A percentile compares a stretch with the other conserved stretches of the same genome.
These are phyloP conservation scores for Limonomyces culmigenus DNA, from an alignment of 1,284 basidiomycete genomes.

Conservation along the genomic window DNA sequence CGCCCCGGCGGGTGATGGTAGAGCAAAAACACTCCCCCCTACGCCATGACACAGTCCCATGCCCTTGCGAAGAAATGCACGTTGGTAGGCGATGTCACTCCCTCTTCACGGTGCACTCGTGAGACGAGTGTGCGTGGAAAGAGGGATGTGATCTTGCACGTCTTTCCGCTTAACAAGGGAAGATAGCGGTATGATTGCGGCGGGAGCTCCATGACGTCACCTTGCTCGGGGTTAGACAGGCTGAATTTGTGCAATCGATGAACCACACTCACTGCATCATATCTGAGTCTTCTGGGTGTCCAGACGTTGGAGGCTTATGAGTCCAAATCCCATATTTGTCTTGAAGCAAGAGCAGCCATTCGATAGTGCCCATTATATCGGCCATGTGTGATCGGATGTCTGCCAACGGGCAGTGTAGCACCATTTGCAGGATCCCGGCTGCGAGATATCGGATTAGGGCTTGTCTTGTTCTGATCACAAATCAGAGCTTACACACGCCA, in stretches of 20 bases:
- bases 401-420: slow-evolving; percentile 23
- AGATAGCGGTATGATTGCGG: slow-evolving; percentile 27
- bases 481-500: slow-evolving; percentile 30
- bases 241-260: not conserved
- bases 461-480: not conserved
- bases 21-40: slow-evolving; percentile 30
- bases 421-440: slow-evolving; percentile 34
- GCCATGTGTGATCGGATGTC: slow-evolving; percentile 20
- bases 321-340: slow-evolving; percentile 33
- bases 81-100: slow-evolving; percentile 25
- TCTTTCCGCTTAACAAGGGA: slow-evolving; percentile 16
- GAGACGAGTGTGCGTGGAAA: slow-evolving; percentile 7
- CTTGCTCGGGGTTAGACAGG: slow-evolving; percentile 11
- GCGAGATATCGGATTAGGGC: not conserved
- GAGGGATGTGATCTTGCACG: slow-evolving; percentile 4
- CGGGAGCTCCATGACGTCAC: slow-evolving; percentile 42
- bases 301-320: slow-evolving; percentile 19
- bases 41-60: slow-evolving; percentile 40
- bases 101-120: slow-evolving; percentile 17
- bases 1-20: slow-evolving; percentile 26
- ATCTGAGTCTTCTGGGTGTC: slow-evolving; percentile 2
- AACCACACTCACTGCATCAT: slow-evolving; percentile 25
- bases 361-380: slow-evolving; percentile 23
- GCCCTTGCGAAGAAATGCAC: slow-evolving; percentile 34
- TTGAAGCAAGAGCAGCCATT: slow-evolving; percentile 29